phyloP scores from a whole-genome alignment of 176 grass and related monocot species.

The Carex scoparia region DNA sequence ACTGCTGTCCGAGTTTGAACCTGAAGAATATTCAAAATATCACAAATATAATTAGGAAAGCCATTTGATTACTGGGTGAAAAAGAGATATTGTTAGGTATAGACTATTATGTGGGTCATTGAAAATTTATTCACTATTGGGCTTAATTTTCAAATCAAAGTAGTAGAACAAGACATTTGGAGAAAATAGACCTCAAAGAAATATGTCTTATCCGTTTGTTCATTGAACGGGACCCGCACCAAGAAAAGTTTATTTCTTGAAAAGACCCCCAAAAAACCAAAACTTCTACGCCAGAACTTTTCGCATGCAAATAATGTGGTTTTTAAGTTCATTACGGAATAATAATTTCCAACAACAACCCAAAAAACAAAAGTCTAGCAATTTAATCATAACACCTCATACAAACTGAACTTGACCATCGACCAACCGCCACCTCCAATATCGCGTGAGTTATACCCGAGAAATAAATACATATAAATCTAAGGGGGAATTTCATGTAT shows the following conservation, averaged over 20 bases:
- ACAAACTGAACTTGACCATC: too few relatives aligned
- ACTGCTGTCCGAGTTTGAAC: constrained; percentile 28
- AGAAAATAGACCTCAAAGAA: too few relatives aligned
- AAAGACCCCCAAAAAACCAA: neutral
- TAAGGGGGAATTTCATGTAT: neutral
- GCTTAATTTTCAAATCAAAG: neutral
- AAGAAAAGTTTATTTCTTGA: neutral
- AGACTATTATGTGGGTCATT: neutral
- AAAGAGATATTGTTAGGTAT: neutral
- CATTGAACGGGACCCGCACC: neutral
- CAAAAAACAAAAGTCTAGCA: too few relatives aligned
- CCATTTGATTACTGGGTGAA: neutral
- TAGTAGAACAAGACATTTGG: too few relatives aligned
- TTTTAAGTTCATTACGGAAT: too few relatives aligned
- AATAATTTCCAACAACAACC: too few relatives aligned
- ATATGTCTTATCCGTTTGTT: constrained; percentile 4
- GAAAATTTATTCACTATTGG: neutral
- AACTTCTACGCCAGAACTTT: neutral
- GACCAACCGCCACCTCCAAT: too few relatives aligned
- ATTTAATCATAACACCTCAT: too few relatives aligned
- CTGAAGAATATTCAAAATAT: constrained; percentile 13
- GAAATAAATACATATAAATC: neutral
- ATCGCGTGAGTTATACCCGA: too few relatives aligned
- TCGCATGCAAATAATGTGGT: too few relatives aligned
- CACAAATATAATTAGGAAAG: neutral